Conservation (phyloP, 2,329 filamentous ascomycete genomes). For the Fusarium vanettenii region DNA sequence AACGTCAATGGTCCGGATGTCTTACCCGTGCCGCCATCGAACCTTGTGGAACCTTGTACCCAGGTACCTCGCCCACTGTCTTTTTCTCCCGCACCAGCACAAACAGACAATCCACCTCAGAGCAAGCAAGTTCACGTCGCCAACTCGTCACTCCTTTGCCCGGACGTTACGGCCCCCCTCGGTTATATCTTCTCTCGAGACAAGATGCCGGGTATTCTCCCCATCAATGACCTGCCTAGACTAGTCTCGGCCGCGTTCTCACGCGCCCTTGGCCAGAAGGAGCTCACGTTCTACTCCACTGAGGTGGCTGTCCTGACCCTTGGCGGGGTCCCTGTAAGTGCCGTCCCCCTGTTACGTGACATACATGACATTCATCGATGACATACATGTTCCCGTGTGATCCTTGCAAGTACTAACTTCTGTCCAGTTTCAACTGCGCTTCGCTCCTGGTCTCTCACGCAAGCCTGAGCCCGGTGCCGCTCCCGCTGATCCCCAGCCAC, state of each 20-base stretch:
- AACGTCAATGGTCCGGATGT: background rate
- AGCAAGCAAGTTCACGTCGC: background rate
- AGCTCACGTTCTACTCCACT: slow-evolving; percentile 66
- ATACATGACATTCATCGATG: background rate
- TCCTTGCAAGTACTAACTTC: background rate
- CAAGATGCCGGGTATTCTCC: slow-evolving; percentile 51
- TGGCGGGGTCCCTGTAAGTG: slow-evolving; percentile 57
- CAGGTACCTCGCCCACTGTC: background rate
- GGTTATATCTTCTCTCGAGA: background rate
- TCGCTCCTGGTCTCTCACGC: slow-evolving; percentile 74
- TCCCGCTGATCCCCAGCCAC: slow-evolving; percentile 45
- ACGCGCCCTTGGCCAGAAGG: slow-evolving; percentile 59
- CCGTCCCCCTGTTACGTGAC: background rate
- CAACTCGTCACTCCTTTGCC: background rate
- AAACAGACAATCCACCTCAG: background rate
- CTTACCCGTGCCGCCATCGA: background rate
- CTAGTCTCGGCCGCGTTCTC: slow-evolving; percentile 63
- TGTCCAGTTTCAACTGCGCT: slow-evolving; percentile 76
- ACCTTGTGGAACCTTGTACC: background rate
- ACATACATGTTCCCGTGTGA: background rate
- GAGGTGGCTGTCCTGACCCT: slow-evolving; percentile 61
- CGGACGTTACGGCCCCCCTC: background rate
- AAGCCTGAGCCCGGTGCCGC: slow-evolving; percentile 65
- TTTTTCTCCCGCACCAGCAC: background rate
- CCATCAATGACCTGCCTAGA: slow-evolving; percentile 61